These are phyloP conservation scores for Cryoendolithus antarcticus DNA, from an alignment of 2,329 filamentous ascomycete genomes.

Conservation along the genomic window DNA sequence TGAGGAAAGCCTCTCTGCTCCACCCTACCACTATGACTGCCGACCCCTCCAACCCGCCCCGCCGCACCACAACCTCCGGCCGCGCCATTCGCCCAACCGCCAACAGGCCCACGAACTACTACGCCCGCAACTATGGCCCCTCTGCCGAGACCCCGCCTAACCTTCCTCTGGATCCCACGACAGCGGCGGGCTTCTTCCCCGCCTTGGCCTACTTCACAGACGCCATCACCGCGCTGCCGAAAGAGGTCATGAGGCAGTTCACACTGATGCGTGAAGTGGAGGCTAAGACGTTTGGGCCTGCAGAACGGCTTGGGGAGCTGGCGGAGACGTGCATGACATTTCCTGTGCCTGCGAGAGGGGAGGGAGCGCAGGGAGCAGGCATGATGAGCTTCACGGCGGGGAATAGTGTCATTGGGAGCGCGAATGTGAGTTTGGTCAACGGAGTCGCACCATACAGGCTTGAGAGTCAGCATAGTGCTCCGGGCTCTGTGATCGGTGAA, in stretches of 20 bases:
- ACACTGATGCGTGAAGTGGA: slow-evolving; percentile 95
- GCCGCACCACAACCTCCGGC: slow-evolving; percentile 24
- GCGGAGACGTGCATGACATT: slow-evolving; percentile 48
- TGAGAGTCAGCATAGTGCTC: slow-evolving; percentile 11
- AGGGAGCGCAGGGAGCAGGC: slow-evolving; percentile 7
- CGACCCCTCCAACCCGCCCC: slow-evolving; percentile 4
- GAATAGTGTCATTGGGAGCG: slow-evolving; percentile 26
- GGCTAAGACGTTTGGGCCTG: slow-evolving; percentile 83
- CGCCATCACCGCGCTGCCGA: slow-evolving; percentile 79
- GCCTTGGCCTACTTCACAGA: slow-evolving; percentile 72
- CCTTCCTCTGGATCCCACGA: slow-evolving; percentile 10
- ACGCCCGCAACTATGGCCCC: slow-evolving; percentile 33
- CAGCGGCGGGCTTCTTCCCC: slow-evolving; percentile 44
- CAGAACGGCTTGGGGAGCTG: slow-evolving; percentile 67
- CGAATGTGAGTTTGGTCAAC: slow-evolving; percentile 27
- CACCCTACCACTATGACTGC: slow-evolving; percentile 1
- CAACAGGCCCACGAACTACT: slow-evolving; percentile 37
- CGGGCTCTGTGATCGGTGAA: slow-evolving; percentile 15
- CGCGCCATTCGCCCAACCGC: slow-evolving; percentile 35
- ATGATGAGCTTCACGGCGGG: slow-evolving; percentile 26
- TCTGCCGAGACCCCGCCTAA: slow-evolving; percentile 6
- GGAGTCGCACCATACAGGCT: slow-evolving; percentile 14
- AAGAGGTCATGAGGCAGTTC: slow-evolving; percentile 90
- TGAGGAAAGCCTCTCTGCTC: slow-evolving; percentile 4
- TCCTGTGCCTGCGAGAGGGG: slow-evolving; percentile 29